phyloP scores from a whole-genome alignment of 208 protist species.

The Tritrichomonas foetus region DNA sequence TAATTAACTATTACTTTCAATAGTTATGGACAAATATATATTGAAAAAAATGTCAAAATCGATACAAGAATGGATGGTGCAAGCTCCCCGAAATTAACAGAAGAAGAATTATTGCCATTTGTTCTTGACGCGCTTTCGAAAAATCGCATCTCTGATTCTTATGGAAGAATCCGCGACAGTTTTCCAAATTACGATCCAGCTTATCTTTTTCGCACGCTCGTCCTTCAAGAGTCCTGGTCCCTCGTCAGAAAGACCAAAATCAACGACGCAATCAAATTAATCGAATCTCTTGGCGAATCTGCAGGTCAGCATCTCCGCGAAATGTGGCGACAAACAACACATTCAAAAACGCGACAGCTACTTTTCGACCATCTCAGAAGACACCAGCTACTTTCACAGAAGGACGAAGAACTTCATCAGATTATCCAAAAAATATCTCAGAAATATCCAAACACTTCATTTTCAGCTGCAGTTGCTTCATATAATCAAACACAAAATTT shows the following conservation, averaged over 20 bases:
- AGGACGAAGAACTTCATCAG: background rate
- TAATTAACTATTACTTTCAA: too few relatives aligned
- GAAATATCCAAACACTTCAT: slow-evolving; percentile 2
- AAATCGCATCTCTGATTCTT: background rate
- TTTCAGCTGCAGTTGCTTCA: background rate
- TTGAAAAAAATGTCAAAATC: too few relatives aligned
- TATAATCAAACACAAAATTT: background rate
- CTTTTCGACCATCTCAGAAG: background rate
- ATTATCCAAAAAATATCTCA: background rate
- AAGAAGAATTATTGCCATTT: background rate
- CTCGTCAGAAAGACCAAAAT: background rate
- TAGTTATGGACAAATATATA: too few relatives aligned
- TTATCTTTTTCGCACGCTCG: background rate
- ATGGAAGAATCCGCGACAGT: background rate
- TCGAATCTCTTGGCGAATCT: background rate
- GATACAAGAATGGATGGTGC: too few relatives aligned
- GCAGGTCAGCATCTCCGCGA: background rate
- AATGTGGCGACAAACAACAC: slow-evolving; percentile 27
- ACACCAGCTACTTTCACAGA: background rate
- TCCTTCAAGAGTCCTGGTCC: background rate
- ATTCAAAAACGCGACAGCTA: background rate
- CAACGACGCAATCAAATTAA: background rate
- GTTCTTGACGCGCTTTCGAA: background rate
- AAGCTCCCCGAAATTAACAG: background rate
- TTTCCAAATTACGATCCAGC: background rate